phyloP scores from a whole-genome alignment of 257 asterid genomes.

The Solanum commersonii region DNA sequence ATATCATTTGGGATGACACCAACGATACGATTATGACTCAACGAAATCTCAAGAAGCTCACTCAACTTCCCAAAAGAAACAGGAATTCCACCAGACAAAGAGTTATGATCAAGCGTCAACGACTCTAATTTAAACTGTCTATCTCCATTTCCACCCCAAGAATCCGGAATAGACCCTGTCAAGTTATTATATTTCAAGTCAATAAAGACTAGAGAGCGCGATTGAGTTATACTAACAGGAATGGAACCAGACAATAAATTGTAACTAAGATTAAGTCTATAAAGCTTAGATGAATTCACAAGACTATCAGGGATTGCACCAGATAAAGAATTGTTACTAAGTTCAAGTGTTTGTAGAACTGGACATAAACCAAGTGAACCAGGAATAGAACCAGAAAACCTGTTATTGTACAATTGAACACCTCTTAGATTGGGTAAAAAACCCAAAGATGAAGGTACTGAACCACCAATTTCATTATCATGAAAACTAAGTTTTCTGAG shows the following conservation, averaged over 20 bases:
- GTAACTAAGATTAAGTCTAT: conserved; percentile 59
- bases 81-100: conserved; percentile 43
- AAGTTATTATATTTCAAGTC: conserved; percentile 48
- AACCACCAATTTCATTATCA: conserved; percentile 62
- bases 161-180: conserved; percentile 56
- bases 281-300: conserved; percentile 61
- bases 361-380: conserved; percentile 54
- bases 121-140: conserved; percentile 26
- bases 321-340: conserved; percentile 56
- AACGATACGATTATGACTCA: conserved; percentile 30
- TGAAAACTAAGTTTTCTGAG: conserved; percentile 85
- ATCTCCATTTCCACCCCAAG: conserved; percentile 45
- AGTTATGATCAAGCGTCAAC: conserved; percentile 44
- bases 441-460: conserved; percentile 62
- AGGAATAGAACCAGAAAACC: conserved; percentile 77
- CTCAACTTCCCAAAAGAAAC: conserved; percentile 22
- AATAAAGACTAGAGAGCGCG: conserved; percentile 45
- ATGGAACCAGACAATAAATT: conserved; percentile 62
- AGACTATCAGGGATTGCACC: conserved; percentile 54
- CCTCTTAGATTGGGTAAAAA: conserved; percentile 75
- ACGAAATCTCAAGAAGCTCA: conserved; percentile 23
- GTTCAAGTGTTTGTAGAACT: conserved; percentile 70
- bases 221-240: conserved; percentile 36
- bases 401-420: conserved; percentile 68
- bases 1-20: conserved; percentile 36